These are phyloP conservation scores for Candida dendrica DNA, from an alignment of 805 yeast genomes.

Conservation along the genomic window DNA sequence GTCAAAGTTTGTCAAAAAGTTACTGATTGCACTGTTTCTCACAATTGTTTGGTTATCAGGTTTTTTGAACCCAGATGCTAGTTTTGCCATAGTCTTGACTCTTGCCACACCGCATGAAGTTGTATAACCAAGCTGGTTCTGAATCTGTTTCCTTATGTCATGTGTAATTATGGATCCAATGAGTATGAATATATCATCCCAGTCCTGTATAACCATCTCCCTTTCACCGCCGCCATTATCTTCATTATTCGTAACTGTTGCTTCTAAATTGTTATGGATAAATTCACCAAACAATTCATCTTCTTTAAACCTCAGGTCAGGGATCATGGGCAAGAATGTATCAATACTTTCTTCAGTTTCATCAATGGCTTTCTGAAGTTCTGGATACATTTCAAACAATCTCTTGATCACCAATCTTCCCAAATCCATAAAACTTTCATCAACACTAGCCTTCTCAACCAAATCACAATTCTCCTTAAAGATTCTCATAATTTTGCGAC, in stretches of 20 bases:
- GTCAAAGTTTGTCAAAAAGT: conserved; percentile 56
- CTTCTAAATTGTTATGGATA: conserved; percentile 1
- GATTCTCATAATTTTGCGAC: conserved; percentile 67
- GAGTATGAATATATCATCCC: conserved; percentile 75
- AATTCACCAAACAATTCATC: not conserved
- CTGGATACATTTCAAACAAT: conserved; percentile 41
- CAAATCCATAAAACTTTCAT: conserved; percentile 83
- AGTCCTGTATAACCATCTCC: conserved; percentile 32
- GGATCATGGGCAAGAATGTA: conserved; percentile 19
- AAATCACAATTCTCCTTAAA: conserved; percentile 54
- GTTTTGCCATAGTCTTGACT: conserved; percentile 72
- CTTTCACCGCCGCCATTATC: conserved; percentile 3
- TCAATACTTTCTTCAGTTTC: conserved; percentile 4
- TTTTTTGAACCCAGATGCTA: conserved; percentile 79
- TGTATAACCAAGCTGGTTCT: conserved; percentile 59
- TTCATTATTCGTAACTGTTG: not conserved
- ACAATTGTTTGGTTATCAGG: conserved; percentile 85
- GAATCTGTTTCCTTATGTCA: conserved; percentile 47
- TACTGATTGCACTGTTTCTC: conserved; percentile 35
- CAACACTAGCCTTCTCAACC: conserved; percentile 93
- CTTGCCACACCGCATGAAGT: conserved; percentile 86
- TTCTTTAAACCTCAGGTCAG: conserved; percentile 4
- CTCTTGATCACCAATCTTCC: conserved; percentile 53
- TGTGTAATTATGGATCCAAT: conserved; percentile 58
- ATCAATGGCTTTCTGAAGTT: conserved; percentile 19